phyloP scores from a whole-genome alignment of 2,329 filamentous ascomycete species.

The Aspergillus udagawae region DNA sequence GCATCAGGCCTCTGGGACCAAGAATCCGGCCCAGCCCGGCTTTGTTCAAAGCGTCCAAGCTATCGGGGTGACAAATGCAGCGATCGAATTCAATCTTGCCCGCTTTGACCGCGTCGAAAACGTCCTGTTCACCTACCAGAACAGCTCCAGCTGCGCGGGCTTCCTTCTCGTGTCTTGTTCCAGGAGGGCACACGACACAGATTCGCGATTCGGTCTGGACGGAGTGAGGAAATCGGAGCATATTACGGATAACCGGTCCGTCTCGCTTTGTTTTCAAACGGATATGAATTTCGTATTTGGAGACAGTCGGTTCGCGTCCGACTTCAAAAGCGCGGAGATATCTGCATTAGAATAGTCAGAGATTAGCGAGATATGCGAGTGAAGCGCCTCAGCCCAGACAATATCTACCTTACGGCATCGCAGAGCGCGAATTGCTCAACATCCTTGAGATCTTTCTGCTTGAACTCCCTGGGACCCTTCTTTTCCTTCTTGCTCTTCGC shows the following conservation, averaged over 20 bases:
- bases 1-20: constrained; percentile 90
- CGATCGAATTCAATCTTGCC: constrained; percentile 84
- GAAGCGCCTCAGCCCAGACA: constrained; percentile 6
- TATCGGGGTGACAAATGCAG: constrained; percentile 79
- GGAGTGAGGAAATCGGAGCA: constrained; percentile 81
- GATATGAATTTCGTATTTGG: constrained; percentile 87
- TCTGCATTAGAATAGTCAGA: constrained; percentile 44
- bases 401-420: constrained; percentile 75
- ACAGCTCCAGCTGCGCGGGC: constrained; percentile 75
- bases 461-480: constrained; percentile 64
- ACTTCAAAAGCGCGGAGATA: constrained; percentile 92
- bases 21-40: constrained; percentile 75
- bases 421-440: constrained; percentile 74
- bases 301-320: constrained; percentile 65
- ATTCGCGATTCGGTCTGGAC: constrained; percentile 86
- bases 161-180: constrained; percentile 67
- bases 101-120: constrained; percentile 74
- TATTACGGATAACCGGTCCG: constrained; percentile 81
- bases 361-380: constrained; percentile 12
- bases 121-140: constrained; percentile 76
- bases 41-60: constrained; percentile 73
- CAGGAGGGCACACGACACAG: constrained; percentile 85
- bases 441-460: constrained; percentile 58
- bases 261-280: constrained; percentile 80
- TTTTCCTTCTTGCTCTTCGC: constrained; percentile 58